These are phyloP conservation scores for Prunella vulgaris DNA, from an alignment of 257 asterid species.

Conservation along the genomic window DNA sequence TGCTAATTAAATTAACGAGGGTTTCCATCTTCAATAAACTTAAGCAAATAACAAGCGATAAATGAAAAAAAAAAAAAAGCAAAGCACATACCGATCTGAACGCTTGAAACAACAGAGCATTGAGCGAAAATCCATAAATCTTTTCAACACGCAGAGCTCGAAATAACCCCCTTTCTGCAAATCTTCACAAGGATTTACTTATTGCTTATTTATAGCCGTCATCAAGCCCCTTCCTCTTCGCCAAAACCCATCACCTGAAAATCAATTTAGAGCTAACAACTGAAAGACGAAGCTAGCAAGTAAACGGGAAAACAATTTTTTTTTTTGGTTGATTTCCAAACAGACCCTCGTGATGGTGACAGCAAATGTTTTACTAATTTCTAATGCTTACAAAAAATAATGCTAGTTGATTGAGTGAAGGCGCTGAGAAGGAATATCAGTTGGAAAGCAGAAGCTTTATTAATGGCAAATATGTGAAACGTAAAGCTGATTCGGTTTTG, in stretches of 20 bases:
- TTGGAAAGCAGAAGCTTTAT: constrained; percentile 13
- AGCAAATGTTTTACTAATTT: background rate
- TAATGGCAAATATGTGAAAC: constrained; percentile 20
- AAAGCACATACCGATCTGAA: background rate
- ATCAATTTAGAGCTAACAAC: background rate
- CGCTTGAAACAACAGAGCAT: background rate
- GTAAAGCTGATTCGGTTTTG: constrained; percentile 22
- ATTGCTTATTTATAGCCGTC: constrained; percentile 23
- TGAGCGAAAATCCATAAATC: constrained; percentile 30
- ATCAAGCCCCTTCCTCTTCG: constrained; percentile 13
- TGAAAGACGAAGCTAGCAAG: constrained; percentile 9
- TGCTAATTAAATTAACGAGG: background rate
- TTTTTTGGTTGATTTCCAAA: background rate
- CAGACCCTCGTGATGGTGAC: constrained; percentile 13
- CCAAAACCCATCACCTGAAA: constrained; percentile 15
- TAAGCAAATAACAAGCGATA: background rate
- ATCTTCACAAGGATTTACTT: background rate
- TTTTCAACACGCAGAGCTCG: constrained; percentile 9
- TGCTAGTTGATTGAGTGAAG: constrained; percentile 22
- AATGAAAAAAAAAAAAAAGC: background rate
- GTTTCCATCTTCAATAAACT: background rate
- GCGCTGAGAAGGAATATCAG: constrained; percentile 16
- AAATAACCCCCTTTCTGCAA: constrained; percentile 19
- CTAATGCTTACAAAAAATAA: background rate
- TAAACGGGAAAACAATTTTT: background rate